phyloP scores from a whole-genome alignment of 228 moss, liverwort and hornwort genomes.

The Sphagnum magellanicum region DNA sequence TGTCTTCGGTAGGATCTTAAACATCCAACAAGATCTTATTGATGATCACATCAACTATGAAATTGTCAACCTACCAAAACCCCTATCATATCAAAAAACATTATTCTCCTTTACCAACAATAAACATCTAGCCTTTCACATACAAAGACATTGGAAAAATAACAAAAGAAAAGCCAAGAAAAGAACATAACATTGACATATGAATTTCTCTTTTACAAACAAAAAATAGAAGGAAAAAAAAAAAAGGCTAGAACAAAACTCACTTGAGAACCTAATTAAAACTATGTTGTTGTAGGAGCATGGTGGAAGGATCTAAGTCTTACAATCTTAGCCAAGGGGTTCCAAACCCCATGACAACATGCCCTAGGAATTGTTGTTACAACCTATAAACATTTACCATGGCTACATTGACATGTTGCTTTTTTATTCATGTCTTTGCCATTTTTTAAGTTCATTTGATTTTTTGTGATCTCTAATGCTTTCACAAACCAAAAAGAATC shows the following conservation, averaged over 20 bases:
- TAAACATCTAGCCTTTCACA: not conserved
- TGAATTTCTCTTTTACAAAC: not conserved
- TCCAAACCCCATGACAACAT: not conserved
- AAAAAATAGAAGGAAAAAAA: not conserved
- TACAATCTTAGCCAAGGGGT: slow-evolving; percentile 47
- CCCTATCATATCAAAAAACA: not conserved
- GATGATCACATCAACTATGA: slow-evolving; percentile 78
- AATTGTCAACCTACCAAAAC: slow-evolving; percentile 60
- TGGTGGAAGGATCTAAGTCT: slow-evolving; percentile 76
- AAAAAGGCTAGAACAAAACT: not conserved
- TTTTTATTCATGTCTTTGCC: too few species aligned
- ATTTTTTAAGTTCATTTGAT: too few species aligned
- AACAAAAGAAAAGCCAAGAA: not conserved
- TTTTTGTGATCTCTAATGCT: too few species aligned
- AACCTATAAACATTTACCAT: too few species aligned
- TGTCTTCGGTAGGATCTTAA: slow-evolving; percentile 80
- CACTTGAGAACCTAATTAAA: slow-evolving; percentile 78
- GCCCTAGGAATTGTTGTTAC: too few species aligned
- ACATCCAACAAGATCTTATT: slow-evolving; percentile 90
- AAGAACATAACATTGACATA: not conserved
- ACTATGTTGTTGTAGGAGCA: slow-evolving; percentile 80
- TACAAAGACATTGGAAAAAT: too few species aligned
- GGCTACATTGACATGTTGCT: too few species aligned
- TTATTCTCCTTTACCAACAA: not conserved
- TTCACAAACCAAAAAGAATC: too few species aligned